These are phyloP conservation scores for Verruconis gallopava DNA, from an alignment of 2,329 filamentous ascomycete genomes.

Conservation along the genomic window DNA sequence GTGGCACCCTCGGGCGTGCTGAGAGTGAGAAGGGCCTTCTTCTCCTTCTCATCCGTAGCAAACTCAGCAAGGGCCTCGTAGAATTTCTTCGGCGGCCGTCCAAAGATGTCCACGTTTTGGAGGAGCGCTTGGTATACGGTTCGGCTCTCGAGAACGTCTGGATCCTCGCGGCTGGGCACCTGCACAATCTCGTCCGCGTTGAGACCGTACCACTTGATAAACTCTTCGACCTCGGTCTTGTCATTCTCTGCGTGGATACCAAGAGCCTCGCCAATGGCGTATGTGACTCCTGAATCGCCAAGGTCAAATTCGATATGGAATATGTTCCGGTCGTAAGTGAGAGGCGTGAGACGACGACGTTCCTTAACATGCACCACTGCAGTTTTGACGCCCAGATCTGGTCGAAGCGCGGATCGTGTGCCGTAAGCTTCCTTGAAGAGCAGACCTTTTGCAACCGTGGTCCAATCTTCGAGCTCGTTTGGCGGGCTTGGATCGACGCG, in stretches of 20 bases:
- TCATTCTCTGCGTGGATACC: constrained; percentile 96
- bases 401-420: constrained; percentile 60
- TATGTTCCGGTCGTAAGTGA: constrained; percentile 90
- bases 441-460: constrained; percentile 73
- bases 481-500: constrained; percentile 60
- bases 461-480: constrained; percentile 60
- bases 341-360: constrained; percentile 82
- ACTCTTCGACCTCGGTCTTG: constrained; percentile 59
- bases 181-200: constrained; percentile 76
- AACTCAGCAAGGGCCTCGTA: constrained; percentile 86
- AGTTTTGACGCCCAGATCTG: constrained; percentile 77
- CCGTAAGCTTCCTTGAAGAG: constrained; percentile 90
- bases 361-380: constrained; percentile 83
- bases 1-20: constrained; percentile 66
- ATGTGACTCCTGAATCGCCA: constrained; percentile 77
- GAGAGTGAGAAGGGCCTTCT: constrained; percentile 63
- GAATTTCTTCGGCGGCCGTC: constrained; percentile 93
- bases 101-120: constrained; percentile 93
- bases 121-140: constrained; percentile 85
- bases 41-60: constrained; percentile 69
- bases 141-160: constrained; percentile 63
- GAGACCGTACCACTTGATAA: constrained; percentile 83
- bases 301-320: constrained; percentile 99
- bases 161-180: constrained; percentile 72
- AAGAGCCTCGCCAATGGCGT: constrained; percentile 93